Evolutionary conservation across 768 basidiomycete genomes (phyloP).

Genomic region (Lactarius hengduanensis): DNA sequence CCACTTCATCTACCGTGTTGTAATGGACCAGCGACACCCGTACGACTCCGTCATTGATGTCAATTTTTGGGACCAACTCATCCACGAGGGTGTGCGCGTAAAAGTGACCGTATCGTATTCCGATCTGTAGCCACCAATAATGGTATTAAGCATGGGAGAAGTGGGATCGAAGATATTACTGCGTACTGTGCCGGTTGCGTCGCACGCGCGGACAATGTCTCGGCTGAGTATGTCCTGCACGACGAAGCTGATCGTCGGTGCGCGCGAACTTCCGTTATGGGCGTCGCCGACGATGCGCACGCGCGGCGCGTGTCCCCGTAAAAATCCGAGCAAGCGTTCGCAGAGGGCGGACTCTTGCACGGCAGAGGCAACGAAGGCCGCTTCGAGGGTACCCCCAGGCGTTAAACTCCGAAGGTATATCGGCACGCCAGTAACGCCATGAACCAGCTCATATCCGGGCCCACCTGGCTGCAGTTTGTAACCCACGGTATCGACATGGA

Average conservation of each 20-base stretch:
- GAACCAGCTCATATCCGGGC: slow-evolving; percentile 70
- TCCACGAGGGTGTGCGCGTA: slow-evolving; percentile 68
- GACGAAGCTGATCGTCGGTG: slow-evolving; percentile 72
- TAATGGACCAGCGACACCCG: slow-evolving; percentile 79
- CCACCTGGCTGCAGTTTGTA: slow-evolving; percentile 75
- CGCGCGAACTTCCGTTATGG: slow-evolving; percentile 42
- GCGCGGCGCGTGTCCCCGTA: slow-evolving; percentile 49
- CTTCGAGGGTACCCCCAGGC: slow-evolving; percentile 41
- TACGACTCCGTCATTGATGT: slow-evolving; percentile 64
- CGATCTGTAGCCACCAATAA: slow-evolving; percentile 49
- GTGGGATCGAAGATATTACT: not conserved
- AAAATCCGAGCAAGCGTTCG: slow-evolving; percentile 51
- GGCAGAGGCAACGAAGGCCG: slow-evolving; percentile 57
- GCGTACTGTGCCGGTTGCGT: slow-evolving; percentile 61
- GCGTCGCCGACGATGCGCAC: slow-evolving; percentile 69
- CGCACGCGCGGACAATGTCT: slow-evolving; percentile 64
- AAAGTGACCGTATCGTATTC: slow-evolving; percentile 77
- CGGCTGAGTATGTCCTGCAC: slow-evolving; percentile 61
- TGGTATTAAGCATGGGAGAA: not conserved
- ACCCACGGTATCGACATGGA: slow-evolving; percentile 43
- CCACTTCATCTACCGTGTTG: slow-evolving; percentile 71
- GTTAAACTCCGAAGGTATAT: slow-evolving; percentile 65
- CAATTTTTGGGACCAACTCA: slow-evolving; percentile 52
- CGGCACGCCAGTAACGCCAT: slow-evolving; percentile 56
- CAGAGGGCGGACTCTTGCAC: slow-evolving; percentile 60